Conservation (phyloP, 805 yeast species). For the Candida tallmaniae region DNA sequence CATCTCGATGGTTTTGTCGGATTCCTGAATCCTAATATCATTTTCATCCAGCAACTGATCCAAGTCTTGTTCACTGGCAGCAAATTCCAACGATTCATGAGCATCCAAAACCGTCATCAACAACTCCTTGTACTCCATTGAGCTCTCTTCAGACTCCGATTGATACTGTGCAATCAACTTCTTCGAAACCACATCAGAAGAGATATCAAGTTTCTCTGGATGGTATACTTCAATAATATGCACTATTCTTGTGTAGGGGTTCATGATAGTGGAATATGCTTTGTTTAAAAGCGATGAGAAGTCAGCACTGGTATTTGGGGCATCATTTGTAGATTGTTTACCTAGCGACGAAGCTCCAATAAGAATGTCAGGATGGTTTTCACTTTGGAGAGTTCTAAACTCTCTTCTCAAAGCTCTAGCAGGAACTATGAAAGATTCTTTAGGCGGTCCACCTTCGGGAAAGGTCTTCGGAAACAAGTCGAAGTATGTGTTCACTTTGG, state of each 20-base stretch:
- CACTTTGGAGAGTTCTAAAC: conserved; percentile 66
- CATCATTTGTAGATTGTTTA: conserved; percentile 15
- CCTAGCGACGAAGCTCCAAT: conserved; percentile 20
- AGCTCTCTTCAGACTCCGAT: conserved; percentile 22
- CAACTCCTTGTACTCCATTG: conserved; percentile 46
- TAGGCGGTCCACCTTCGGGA: conserved; percentile 60
- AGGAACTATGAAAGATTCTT: conserved; percentile 56
- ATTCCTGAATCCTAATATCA: conserved; percentile 45
- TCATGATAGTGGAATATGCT: conserved; percentile 68
- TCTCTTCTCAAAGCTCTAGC: conserved; percentile 60
- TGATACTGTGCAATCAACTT: conserved; percentile 40
- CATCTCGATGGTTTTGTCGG: conserved; percentile 42
- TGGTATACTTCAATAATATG: conserved; percentile 32
- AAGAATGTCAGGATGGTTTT: conserved; percentile 75
- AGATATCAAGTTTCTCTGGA: conserved; percentile 45
- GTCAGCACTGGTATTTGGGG: conserved; percentile 4
- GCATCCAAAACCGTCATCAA: conserved; percentile 77
- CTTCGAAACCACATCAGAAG: conserved; percentile 51
- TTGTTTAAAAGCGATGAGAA: conserved; percentile 59
- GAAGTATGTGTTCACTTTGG: conserved; percentile 37
- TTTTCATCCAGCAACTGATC: conserved; percentile 51
- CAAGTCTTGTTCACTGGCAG: conserved; percentile 55
- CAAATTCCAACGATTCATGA: conserved; percentile 76
- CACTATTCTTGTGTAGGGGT: conserved; percentile 60
- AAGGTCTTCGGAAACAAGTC: conserved; percentile 72